phyloP scores from a whole-genome alignment of 1,284 basidiomycete species.

The Grifola frondosa region DNA sequence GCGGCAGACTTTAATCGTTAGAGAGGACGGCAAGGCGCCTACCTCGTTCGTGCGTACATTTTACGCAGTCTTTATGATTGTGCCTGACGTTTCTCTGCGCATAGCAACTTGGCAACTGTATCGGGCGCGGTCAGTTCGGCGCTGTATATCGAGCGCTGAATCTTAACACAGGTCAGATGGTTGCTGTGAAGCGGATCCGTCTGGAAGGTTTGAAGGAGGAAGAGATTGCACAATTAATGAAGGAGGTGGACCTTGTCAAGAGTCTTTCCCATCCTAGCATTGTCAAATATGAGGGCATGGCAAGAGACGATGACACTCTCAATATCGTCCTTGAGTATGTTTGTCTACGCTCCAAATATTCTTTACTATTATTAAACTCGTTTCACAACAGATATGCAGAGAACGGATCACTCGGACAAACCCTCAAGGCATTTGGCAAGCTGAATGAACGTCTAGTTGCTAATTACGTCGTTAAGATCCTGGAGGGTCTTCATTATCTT shows the following conservation, averaged over 20 bases:
- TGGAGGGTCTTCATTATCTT: slow-evolving; percentile 89
- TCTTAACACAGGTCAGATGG: slow-evolving; percentile 89
- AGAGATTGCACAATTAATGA: slow-evolving; percentile 85
- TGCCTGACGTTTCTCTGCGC: slow-evolving; percentile 1
- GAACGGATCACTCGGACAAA: slow-evolving; percentile 90
- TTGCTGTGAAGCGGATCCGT: slow-evolving; percentile 90
- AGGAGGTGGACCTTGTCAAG: slow-evolving; percentile 89
- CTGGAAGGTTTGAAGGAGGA: slow-evolving; percentile 85
- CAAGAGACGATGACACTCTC: slow-evolving; percentile 81
- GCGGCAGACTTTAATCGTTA: slow-evolving; percentile 76
- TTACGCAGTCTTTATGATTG: slow-evolving; percentile 3
- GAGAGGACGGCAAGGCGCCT: slow-evolving; percentile 77
- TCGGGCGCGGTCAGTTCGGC: slow-evolving; percentile 95
- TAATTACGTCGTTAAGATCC: slow-evolving; percentile 89
- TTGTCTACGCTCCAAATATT: slow-evolving; percentile 18
- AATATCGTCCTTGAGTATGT: slow-evolving; percentile 91
- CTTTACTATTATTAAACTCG: slow-evolving; percentile 28
- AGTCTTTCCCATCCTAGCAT: slow-evolving; percentile 88
- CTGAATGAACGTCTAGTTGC: slow-evolving; percentile 89
- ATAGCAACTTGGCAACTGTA: slow-evolving; percentile 94
- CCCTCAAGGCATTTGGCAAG: slow-evolving; percentile 87
- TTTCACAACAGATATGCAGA: slow-evolving; percentile 73
- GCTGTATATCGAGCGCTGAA: slow-evolving; percentile 93
- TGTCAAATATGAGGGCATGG: slow-evolving; percentile 95
- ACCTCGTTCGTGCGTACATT: slow-evolving; percentile 76